Base-by-base conservation (phyloP, 1,139 yeast genomes). In the Yamadazyma blattariae region DNA sequence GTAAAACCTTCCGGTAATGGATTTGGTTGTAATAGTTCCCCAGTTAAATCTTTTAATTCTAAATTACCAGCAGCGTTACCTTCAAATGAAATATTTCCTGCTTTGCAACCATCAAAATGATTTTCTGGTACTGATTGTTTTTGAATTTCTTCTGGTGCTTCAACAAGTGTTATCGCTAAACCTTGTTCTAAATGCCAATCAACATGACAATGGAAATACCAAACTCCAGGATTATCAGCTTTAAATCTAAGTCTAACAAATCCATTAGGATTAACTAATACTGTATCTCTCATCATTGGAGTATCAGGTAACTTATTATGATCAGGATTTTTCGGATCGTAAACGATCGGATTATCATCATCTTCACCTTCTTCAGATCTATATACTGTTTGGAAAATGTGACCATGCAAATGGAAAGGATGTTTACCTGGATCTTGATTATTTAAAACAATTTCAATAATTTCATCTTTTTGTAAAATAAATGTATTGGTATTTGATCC, bases 321-420 rank as follows among this genome's bases (percentile, higher is more conserved):
- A 18, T 57, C 55, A 15, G 64, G 53, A 37, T 56, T 54, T 9
- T 33, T 26, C n/a, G 65, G 57, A 50, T 70, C 64, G 54, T 64
- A 73, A 9, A 48, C 41, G n/a, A 58, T 55, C 49, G 77, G 66
- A 43, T 53, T 54, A 10, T 59, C 59, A 13, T 53, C 61, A 30
- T 63, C 71, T 14, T 54, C 61, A 10, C 65, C 64, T 17, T 51
- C 57, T 31, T 50, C 58, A 22, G 59, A 59, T 48, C 74, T 54
- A 15, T 64, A 60, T 30, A 82, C 62, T 12, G 66, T 48, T 59
- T 85, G 94, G 76, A 84, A 85, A 27, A 55, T 71, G 54, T 84
- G 94, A 2, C 95, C 95, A 61, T 85, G 95, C 52, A 85, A 67
- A 64, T 85, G 94, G 82, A 85, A 85, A n/a, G 95, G 94, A 64